These are phyloP conservation scores for Gamarada debralockiae DNA, from an alignment of 495 filamentous ascomycete genomes.

Conservation along the genomic window DNA sequence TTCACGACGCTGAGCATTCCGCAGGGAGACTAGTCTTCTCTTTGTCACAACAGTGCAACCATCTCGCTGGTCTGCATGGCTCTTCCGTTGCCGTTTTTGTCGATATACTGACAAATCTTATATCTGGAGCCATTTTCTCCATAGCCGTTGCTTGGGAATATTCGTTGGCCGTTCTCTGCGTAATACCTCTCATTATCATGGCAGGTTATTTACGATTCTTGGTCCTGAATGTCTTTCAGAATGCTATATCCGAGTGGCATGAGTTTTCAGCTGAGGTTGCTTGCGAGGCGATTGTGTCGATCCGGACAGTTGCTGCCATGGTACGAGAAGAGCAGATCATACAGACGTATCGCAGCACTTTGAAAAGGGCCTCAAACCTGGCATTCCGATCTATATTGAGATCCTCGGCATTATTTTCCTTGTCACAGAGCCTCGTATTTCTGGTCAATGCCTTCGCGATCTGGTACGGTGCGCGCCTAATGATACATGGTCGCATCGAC, in stretches of 20 bases:
- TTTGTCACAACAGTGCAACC: constrained; percentile 43
- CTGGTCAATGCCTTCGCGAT: constrained; percentile 19
- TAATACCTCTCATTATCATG: constrained; percentile 50
- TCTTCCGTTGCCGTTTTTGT: constrained; percentile 16
- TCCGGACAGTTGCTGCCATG: constrained; percentile 50
- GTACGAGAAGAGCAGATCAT: constrained; percentile 42
- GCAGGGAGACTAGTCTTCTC: constrained; percentile 37
- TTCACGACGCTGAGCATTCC: constrained; percentile 41
- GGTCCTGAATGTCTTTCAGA: constrained; percentile 48
- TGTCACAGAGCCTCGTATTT: not conserved
- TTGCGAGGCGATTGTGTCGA: constrained; percentile 49
- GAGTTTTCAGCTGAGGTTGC: constrained; percentile 44
- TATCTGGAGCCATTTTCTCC: constrained; percentile 46
- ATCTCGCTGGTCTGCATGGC: constrained; percentile 39
- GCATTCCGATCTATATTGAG: not conserved
- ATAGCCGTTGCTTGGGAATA: constrained; percentile 63
- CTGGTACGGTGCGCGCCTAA: constrained; percentile 23
- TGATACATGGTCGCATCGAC: constrained; percentile 45
- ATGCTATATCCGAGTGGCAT: constrained; percentile 38
- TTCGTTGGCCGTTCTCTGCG: constrained; percentile 48
- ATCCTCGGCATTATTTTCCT: not conserved
- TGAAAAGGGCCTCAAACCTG: constrained; percentile 33
- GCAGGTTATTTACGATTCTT: constrained; percentile 31
- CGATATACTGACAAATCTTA: constrained; percentile 36
- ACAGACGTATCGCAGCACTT: constrained; percentile 24